Conservation (phyloP, 2,329 filamentous ascomycete genomes). For the Fusarium sarcochroum region DNA sequence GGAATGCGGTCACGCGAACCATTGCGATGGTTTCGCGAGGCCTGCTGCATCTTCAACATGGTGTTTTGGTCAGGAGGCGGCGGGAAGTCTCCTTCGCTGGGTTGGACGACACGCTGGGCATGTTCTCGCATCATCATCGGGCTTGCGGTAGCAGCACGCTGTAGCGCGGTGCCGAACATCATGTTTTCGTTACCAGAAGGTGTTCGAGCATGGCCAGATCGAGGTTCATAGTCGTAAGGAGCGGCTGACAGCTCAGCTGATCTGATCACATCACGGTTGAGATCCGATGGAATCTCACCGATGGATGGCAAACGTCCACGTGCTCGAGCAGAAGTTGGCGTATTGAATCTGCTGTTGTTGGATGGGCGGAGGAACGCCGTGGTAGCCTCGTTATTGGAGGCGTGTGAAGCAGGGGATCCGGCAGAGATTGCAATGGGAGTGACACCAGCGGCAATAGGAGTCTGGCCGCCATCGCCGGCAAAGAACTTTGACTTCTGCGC, state of each 20-base stretch:
- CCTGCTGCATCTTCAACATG: conserved; percentile 72
- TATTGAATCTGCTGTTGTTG: conserved; percentile 77
- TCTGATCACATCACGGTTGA: conserved; percentile 51
- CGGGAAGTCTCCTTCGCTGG: conserved; percentile 60
- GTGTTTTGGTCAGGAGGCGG: conserved; percentile 74
- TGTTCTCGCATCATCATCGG: conserved; percentile 73
- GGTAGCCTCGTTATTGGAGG: conserved; percentile 67
- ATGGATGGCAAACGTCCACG: conserved; percentile 82
- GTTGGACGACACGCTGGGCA: conserved; percentile 54
- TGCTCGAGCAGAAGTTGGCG: conserved; percentile 73
- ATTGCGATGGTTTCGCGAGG: conserved; percentile 72
- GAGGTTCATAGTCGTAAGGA: conserved; percentile 45
- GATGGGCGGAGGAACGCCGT: conserved; percentile 78
- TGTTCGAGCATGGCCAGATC: conserved; percentile 54
- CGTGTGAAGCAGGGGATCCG: conserved; percentile 68
- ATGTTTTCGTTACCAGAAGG: conserved; percentile 60
- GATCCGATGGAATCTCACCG: conserved; percentile 67
- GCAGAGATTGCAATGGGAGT: conserved; percentile 90
- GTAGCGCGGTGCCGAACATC: conserved; percentile 62
- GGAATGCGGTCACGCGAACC: conserved; percentile 85
- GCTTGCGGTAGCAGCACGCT: conserved; percentile 77
- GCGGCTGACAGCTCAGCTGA: conserved; percentile 41
- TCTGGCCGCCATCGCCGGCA: conserved; percentile 70
- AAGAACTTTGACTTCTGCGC: conserved; percentile 76
- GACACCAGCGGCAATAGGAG: conserved; percentile 84